Evolutionary conservation across 202 grass and related monocot species (phyloP).

Genomic region (Elaeis oleifera): DNA sequence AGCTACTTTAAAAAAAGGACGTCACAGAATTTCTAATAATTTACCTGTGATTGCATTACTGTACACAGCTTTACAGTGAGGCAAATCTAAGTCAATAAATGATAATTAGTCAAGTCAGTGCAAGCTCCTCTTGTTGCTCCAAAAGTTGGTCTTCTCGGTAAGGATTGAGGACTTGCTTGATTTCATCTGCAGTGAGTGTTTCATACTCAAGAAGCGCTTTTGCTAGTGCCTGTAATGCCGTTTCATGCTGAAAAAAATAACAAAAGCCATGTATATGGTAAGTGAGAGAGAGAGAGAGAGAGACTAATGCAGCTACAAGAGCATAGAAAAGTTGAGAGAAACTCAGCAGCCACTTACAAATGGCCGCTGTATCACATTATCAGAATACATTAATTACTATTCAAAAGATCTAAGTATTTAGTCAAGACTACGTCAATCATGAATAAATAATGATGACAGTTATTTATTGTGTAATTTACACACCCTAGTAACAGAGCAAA

Average conservation of each 20-base stretch:
- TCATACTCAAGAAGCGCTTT: constrained; percentile 86
- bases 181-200: constrained; percentile 86
- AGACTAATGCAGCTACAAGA: background rate
- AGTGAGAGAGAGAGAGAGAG: constrained; percentile 8
- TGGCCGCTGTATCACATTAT: no score
- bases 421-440: no score
- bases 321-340: no score
- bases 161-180: constrained; percentile 64
- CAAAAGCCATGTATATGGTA: constrained; percentile 2
- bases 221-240: constrained; percentile 81
- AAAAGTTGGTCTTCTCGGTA: constrained; percentile 66
- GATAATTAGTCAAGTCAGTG: constrained; percentile 31
- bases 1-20: no score
- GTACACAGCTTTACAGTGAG: constrained; percentile 62
- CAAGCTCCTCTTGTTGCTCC: constrained; percentile 65
- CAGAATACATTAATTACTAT: no score
- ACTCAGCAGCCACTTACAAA: no score
- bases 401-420: no score
- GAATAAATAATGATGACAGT: no score
- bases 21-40: no score
- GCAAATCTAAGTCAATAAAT: background rate
- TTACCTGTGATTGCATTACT: constrained; percentile 27
- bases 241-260: constrained; percentile 77
- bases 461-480: no score
- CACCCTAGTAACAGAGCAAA: no score